Evolutionary conservation across 2,329 filamentous ascomycete genomes (phyloP).

Genomic region (Dothideomycetes sp.): DNA sequence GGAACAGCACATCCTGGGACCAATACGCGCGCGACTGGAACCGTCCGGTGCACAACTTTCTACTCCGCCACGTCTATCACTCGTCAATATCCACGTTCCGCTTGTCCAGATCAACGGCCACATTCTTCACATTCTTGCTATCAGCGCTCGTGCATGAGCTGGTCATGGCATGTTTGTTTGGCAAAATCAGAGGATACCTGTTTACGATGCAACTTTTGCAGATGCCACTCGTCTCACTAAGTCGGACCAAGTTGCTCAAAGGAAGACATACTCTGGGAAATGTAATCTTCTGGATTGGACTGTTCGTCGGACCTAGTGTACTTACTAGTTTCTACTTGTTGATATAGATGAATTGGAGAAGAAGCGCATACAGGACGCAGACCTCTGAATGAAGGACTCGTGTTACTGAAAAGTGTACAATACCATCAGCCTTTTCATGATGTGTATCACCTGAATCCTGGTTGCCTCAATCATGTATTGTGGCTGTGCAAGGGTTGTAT

Average conservation of each 20-base stretch:
- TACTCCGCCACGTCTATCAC: constrained; percentile 71
- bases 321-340: constrained; percentile 41
- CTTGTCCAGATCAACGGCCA: constrained; percentile 59
- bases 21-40: constrained; percentile 77
- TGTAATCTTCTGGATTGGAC: constrained; percentile 64
- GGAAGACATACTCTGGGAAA: constrained; percentile 56
- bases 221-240: constrained; percentile 57
- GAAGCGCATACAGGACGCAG: too few relatives aligned
- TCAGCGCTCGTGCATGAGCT: constrained; percentile 63
- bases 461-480: background rate
- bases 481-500: constrained; percentile 1
- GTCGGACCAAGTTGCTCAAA: constrained; percentile 55
- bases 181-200: constrained; percentile 64
- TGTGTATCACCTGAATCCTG: background rate
- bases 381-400: too few relatives aligned
- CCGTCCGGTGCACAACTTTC: constrained; percentile 66
- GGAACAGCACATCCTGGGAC: constrained; percentile 52
- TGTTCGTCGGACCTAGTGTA: constrained; percentile 66
- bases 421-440: background rate
- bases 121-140: constrained; percentile 64
- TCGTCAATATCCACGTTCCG: constrained; percentile 63
- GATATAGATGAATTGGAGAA: constrained; percentile 24
- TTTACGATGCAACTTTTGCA: constrained; percentile 65
- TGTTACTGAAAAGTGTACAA: too few relatives aligned
- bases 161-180: constrained; percentile 72